These are phyloP conservation scores for Akebia trifoliata DNA, from an alignment of 164 flowering plant species.

Conservation along the genomic window DNA sequence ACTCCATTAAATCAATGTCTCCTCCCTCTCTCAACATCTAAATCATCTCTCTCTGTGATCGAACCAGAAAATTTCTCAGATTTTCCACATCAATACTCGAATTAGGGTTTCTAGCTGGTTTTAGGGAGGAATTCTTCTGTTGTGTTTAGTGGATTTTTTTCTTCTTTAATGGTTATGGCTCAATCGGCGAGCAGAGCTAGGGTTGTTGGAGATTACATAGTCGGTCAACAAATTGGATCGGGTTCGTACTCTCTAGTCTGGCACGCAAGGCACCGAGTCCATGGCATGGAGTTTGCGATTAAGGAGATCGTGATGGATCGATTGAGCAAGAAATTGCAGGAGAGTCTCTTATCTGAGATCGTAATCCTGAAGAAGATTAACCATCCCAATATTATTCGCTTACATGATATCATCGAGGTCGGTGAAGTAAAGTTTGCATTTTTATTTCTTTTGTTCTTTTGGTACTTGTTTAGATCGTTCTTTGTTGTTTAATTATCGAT, in stretches of 20 bases:
- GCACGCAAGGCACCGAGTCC: conserved; percentile 78
- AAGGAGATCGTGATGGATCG: conserved; percentile 72
- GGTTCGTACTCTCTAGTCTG: conserved; percentile 96
- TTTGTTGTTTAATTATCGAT: not conserved
- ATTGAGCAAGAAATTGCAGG: conserved; percentile 73
- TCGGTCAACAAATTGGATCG: conserved; percentile 75
- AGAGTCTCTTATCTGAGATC: conserved; percentile 86
- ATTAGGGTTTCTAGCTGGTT: too few relatives aligned
- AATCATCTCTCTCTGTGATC: too few relatives aligned
- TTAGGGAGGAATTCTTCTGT: too few relatives aligned
- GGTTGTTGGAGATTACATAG: conserved; percentile 72
- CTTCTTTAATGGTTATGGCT: too few relatives aligned
- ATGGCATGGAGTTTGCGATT: conserved; percentile 89
- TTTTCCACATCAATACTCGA: too few relatives aligned
- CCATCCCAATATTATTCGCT: conserved; percentile 84
- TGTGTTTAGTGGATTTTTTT: too few relatives aligned
- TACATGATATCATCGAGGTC: conserved; percentile 90
- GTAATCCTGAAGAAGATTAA: conserved; percentile 56
- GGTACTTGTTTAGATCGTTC: not conserved
- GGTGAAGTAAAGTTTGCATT: not conserved
- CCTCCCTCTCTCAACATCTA: too few relatives aligned
- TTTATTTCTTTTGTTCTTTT: not conserved
- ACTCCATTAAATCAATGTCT: too few relatives aligned
- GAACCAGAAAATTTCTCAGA: too few relatives aligned
- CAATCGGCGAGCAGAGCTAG: conserved; percentile 44